Conservation (phyloP, 129 eudicot species). For the Centaurea solstitialis region DNA sequence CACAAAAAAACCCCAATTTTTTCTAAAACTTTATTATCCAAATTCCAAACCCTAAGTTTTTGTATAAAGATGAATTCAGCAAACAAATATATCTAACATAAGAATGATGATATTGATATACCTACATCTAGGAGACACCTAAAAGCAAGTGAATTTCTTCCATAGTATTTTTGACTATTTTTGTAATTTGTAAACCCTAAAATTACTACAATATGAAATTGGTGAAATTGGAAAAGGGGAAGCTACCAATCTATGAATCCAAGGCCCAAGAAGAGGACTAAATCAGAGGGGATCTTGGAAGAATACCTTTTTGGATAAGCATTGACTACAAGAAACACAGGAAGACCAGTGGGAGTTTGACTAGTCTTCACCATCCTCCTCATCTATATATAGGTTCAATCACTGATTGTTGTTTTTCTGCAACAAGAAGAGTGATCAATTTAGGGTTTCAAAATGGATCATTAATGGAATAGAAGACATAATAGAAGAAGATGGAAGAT, state of each 20-base stretch:
- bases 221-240: not conserved
- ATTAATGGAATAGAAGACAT: conserved; percentile 9
- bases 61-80: conserved; percentile 5
- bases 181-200: not conserved
- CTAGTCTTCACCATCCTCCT: conserved; percentile 59
- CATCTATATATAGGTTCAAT: conserved; percentile 31
- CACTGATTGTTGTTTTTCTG: not conserved
- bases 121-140: conserved; percentile 31
- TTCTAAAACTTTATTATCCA: not conserved
- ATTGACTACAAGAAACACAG: conserved; percentile 68
- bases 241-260: conserved; percentile 91
- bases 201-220: too few species aligned
- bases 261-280: conserved; percentile 89
- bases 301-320: conserved; percentile 94
- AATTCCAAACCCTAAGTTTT: conserved; percentile 8
- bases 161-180: conserved; percentile 7
- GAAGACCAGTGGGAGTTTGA: conserved; percentile 41
- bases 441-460: not conserved
- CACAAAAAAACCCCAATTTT: conserved; percentile 5
- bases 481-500: not conserved
- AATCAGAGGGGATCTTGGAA: conserved; percentile 96
- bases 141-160: conserved; percentile 31
- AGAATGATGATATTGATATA: not conserved
- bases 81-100: conserved; percentile 14
- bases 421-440: not conserved